These are phyloP conservation scores for Aleurites moluccanus DNA, from an alignment of 441 rosid genomes.

Conservation along the genomic window DNA sequence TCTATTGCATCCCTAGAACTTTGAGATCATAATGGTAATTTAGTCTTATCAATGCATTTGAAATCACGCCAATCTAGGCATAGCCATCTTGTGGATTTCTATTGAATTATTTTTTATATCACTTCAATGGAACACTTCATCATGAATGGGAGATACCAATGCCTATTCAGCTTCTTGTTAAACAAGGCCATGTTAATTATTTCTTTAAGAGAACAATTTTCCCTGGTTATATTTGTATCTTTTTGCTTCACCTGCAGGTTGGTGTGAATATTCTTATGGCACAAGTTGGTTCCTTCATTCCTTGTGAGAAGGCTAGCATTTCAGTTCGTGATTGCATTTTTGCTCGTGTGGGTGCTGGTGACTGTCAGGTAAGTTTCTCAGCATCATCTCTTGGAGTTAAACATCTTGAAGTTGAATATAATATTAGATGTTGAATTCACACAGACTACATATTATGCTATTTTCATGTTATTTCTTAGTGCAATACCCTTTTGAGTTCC, in stretches of 20 bases:
- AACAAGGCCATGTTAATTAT: conserved; percentile 5
- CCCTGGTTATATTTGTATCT: conserved; percentile 9
- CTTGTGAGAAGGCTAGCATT: conserved; percentile 88
- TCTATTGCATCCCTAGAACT: conserved; percentile 9
- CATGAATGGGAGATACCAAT: conserved; percentile 1
- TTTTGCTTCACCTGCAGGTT: conserved; percentile 48
- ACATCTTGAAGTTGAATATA: conserved; percentile 10
- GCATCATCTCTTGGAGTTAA: conserved; percentile 16
- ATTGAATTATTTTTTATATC: neutral
- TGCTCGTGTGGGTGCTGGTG: conserved; percentile 99
- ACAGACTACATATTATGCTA: neutral
- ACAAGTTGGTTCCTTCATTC: conserved; percentile 97
- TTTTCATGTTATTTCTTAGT: too few species aligned
- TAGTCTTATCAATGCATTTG: conserved; percentile 6
- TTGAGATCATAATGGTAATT: neutral
- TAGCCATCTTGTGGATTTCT: neutral
- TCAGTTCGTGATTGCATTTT: conserved; percentile 97
- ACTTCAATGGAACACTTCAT: neutral
- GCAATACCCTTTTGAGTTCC: neutral
- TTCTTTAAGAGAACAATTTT: neutral
- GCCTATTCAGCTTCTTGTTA: neutral
- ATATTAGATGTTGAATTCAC: neutral
- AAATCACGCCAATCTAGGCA: neutral
- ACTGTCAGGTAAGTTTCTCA: conserved; percentile 83
- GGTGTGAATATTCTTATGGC: conserved; percentile 98